phyloP scores from a whole-genome alignment of 163 green algal genomes.

The Chlorella variabilis region DNA sequence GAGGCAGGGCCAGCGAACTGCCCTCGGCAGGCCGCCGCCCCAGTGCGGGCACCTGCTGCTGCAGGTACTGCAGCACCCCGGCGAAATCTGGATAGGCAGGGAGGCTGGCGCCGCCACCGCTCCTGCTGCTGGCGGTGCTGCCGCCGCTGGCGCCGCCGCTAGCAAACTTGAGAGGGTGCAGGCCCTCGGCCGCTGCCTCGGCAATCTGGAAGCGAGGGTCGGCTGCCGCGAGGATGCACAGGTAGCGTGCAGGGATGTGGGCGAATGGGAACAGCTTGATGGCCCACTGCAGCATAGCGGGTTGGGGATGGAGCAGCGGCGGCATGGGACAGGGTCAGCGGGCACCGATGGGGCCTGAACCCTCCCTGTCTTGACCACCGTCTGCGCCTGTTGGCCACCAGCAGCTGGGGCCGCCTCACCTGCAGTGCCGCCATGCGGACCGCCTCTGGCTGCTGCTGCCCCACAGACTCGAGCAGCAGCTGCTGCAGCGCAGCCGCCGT shows the following conservation, averaged over 20 bases:
- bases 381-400: no score
- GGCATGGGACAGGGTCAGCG: no score
- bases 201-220: constrained; percentile 75
- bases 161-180: constrained; percentile 42
- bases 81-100: neutral
- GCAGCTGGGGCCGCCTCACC: no score
- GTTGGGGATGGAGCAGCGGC: neutral
- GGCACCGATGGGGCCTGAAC: no score
- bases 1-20: constrained; percentile 34
- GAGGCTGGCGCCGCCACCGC: no score
- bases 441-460: constrained; percentile 48
- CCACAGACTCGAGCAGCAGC: constrained; percentile 64
- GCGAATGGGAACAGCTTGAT: constrained; percentile 75
- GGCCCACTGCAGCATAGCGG: constrained; percentile 75
- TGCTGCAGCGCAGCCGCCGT: constrained; percentile 56
- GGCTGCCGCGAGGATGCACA: constrained; percentile 75
- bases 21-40: constrained; percentile 15
- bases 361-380: no score
- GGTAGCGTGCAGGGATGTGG: constrained; percentile 61
- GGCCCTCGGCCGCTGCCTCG: constrained; percentile 43
- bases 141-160: neutral
- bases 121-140: no score
- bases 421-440: constrained; percentile 51
- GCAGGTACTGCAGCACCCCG: constrained; percentile 35
- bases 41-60: constrained; percentile 11